Percentiles rank a stretch among this genome's conserved stretches.
phyloP scores from a whole-genome alignment of 1,139 yeast species.

The Citeromyces siamensis region DNA sequence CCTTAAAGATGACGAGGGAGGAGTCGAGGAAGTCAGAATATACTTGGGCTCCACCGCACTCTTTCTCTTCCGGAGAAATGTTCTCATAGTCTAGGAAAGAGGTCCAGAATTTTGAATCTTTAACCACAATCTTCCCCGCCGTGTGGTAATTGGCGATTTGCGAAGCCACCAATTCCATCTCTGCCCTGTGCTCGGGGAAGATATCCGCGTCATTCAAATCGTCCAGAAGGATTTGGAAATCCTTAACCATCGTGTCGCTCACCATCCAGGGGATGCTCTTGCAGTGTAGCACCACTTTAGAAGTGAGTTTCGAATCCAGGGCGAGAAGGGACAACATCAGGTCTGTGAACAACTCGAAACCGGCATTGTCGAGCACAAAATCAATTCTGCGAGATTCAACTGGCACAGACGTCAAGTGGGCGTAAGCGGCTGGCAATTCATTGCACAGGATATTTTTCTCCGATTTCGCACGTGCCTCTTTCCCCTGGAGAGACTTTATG shows the following conservation, averaged over 20 bases:
- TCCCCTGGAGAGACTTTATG: slow-evolving; percentile 84
- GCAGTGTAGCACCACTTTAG: slow-evolving; percentile 67
- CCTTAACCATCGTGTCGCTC: slow-evolving; percentile 84
- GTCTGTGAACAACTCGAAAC: slow-evolving; percentile 90
- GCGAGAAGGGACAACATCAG: slow-evolving; percentile 62
- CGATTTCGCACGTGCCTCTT: slow-evolving; percentile 70
- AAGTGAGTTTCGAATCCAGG: slow-evolving; percentile 55
- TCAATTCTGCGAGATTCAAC: slow-evolving; percentile 41
- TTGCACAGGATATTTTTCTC: slow-evolving; percentile 75
- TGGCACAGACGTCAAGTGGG: slow-evolving; percentile 20
- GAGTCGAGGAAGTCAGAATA: slow-evolving; percentile 40
- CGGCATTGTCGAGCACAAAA: slow-evolving; percentile 86
- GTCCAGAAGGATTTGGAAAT: slow-evolving; percentile 44
- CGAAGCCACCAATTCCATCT: slow-evolving; percentile 32
- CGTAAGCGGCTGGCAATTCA: slow-evolving; percentile 65
- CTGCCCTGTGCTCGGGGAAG: slow-evolving; percentile 36
- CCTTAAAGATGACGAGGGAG: slow-evolving; percentile 73
- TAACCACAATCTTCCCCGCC: slow-evolving; percentile 38
- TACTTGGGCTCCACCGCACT: slow-evolving; percentile 45
- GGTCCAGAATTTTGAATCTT: slow-evolving; percentile 82
- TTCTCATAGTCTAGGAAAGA: slow-evolving; percentile 61
- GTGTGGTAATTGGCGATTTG: slow-evolving; percentile 35
- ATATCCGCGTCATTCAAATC: slow-evolving; percentile 42
- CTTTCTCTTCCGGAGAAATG: slow-evolving; percentile 36
- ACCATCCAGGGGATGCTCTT: slow-evolving; percentile 96